These are phyloP conservation scores for Erigeron canadensis DNA, from an alignment of 129 eudicot genomes.

Conservation along the genomic window DNA sequence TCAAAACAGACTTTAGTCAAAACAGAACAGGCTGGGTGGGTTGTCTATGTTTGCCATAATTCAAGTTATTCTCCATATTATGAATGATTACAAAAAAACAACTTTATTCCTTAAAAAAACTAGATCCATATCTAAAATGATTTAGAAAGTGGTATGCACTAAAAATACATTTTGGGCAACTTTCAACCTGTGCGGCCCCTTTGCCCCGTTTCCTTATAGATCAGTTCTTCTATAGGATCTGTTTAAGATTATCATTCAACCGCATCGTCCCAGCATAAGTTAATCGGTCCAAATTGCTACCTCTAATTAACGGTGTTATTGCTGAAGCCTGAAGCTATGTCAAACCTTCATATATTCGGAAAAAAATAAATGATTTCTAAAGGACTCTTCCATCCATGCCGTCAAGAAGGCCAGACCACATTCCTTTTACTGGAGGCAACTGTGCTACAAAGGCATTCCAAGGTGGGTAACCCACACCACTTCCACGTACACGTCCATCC, in stretches of 20 bases:
- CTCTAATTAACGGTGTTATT: constrained; percentile 4
- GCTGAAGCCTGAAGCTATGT: constrained; percentile 12
- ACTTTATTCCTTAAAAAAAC: background rate
- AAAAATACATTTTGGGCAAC: background rate
- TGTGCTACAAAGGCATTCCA: constrained; percentile 98
- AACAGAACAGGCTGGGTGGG: background rate
- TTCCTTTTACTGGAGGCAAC: constrained; percentile 87
- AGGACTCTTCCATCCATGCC: constrained; percentile 97
- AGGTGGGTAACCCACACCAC: constrained; percentile 97
- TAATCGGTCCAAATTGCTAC: background rate
- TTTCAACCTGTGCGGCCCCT: background rate
- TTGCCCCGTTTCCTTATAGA: background rate
- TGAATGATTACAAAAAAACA: background rate
- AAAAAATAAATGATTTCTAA: constrained; percentile 18
- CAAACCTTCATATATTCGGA: constrained; percentile 35
- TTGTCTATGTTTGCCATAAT: background rate
- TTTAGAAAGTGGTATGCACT: background rate
- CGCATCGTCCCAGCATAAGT: background rate
- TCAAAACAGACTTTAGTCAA: background rate
- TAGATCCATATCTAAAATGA: background rate
- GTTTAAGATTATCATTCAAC: background rate
- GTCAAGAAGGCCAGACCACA: constrained; percentile 95
- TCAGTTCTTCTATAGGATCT: background rate
- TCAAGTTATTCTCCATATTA: background rate
- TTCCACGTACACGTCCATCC: constrained; percentile 96